Conservation (phyloP, 192 early-diverging fungal species). For the Coemansia sp. region DNA sequence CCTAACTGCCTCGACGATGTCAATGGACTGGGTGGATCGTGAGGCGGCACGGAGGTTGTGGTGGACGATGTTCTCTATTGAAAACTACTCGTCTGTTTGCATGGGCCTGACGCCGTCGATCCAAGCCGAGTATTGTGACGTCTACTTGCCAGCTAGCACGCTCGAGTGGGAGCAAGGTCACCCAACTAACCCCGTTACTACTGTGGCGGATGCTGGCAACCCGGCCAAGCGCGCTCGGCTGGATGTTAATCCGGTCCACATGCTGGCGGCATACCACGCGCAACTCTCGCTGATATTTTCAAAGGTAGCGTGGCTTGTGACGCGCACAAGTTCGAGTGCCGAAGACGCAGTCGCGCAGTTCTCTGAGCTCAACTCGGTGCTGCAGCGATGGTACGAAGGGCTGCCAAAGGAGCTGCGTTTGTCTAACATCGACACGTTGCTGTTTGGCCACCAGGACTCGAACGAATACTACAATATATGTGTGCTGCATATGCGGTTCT, state of each 20-base stretch:
- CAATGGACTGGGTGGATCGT: slow-evolving; percentile 53
- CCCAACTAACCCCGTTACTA: slow-evolving; percentile 6
- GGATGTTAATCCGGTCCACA: slow-evolving; percentile 32
- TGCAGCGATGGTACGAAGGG: slow-evolving; percentile 56
- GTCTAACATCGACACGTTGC: slow-evolving; percentile 41
- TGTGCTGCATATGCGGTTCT: slow-evolving; percentile 51
- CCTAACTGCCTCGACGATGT: slow-evolving; percentile 21
- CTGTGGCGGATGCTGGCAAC: neutral
- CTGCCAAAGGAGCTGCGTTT: slow-evolving; percentile 53
- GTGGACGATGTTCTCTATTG: slow-evolving; percentile 54
- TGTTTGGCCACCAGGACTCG: slow-evolving; percentile 37
- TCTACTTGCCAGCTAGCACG: slow-evolving; percentile 43
- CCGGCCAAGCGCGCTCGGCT: slow-evolving; percentile 33
- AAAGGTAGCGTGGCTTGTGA: slow-evolving; percentile 57
- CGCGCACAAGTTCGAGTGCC: slow-evolving; percentile 30
- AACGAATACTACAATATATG: slow-evolving; percentile 49
- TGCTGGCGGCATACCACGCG: slow-evolving; percentile 50
- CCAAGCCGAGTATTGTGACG: slow-evolving; percentile 55
- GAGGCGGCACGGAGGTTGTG: slow-evolving; percentile 55
- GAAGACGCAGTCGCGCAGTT: slow-evolving; percentile 50
- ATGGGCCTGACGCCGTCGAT: slow-evolving; percentile 54
- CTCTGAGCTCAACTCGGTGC: slow-evolving; percentile 50
- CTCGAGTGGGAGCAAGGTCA: slow-evolving; percentile 42
- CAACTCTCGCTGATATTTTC: slow-evolving; percentile 57
- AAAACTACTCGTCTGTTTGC: slow-evolving; percentile 56